These are phyloP conservation scores for Diutina siamensis DNA, from an alignment of 1,139 yeast genomes.

Conservation along the genomic window DNA sequence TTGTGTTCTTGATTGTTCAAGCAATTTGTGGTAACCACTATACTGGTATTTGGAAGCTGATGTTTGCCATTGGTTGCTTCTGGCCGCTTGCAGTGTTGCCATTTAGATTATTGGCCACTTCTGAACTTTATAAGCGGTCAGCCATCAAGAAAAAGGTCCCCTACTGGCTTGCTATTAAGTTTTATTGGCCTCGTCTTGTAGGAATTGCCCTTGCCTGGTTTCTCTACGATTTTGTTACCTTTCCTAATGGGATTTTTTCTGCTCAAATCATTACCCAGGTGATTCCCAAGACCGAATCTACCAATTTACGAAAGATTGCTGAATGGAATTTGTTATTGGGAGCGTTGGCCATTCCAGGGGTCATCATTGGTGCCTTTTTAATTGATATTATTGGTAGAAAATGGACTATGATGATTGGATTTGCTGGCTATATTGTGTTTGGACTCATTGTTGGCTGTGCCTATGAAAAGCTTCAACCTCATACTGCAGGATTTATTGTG, in stretches of 20 bases:
- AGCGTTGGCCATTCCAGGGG: slow-evolving; percentile 46
- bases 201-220: slow-evolving; percentile 57
- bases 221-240: slow-evolving; percentile 53
- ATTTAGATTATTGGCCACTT: slow-evolving; percentile 63
- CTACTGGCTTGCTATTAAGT: slow-evolving; percentile 38
- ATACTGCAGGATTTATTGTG: slow-evolving; percentile 42
- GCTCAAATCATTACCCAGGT: slow-evolving; percentile 40
- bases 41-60: slow-evolving; percentile 55
- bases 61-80: slow-evolving; percentile 63
- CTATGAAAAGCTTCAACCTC: slow-evolving; percentile 33
- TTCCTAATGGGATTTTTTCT: slow-evolving; percentile 52
- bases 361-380: slow-evolving; percentile 42
- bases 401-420: slow-evolving; percentile 47
- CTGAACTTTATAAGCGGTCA: slow-evolving; percentile 41
- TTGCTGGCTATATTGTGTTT: slow-evolving; percentile 44
- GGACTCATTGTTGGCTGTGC: slow-evolving; percentile 51
- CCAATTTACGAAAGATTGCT: slow-evolving; percentile 33
- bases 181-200: slow-evolving; percentile 41
- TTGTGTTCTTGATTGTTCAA: slow-evolving; percentile 55
- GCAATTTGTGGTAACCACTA: slow-evolving; percentile 28
- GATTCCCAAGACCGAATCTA: slow-evolving; percentile 17
- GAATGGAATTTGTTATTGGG: slow-evolving; percentile 51
- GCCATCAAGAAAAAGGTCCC: slow-evolving; percentile 43
- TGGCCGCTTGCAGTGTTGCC: slow-evolving; percentile 68
- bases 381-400: slow-evolving; percentile 47